Evolutionary conservation across 176 grass and related monocot genomes (phyloP).

Genomic region (Oryza australiensis): DNA sequence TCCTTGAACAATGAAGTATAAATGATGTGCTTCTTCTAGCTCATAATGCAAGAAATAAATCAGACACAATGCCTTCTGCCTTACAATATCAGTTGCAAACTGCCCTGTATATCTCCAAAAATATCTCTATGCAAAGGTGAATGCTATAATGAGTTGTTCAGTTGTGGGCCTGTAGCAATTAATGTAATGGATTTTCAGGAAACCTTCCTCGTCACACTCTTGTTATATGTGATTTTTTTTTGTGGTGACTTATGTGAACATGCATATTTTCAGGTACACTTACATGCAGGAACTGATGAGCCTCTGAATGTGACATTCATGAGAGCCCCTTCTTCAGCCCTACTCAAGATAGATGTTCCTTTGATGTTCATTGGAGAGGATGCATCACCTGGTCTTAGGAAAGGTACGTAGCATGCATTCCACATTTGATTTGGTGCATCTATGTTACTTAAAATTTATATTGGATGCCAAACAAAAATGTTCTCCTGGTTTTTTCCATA

Average conservation of each 20-base stretch:
- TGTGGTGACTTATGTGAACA: not conserved
- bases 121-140: not conserved
- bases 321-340: slow-evolving; percentile 81
- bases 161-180: not conserved
- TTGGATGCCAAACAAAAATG: not conserved
- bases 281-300: slow-evolving; percentile 78
- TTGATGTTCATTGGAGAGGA: slow-evolving; percentile 85
- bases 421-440: not conserved
- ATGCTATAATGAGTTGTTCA: not conserved
- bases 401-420: slow-evolving; percentile 50
- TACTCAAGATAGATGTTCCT: slow-evolving; percentile 97
- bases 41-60: too few relatives aligned
- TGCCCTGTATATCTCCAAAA: not conserved
- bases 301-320: slow-evolving; percentile 91
- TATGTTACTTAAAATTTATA: not conserved
- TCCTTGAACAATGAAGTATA: not conserved
- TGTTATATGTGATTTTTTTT: not conserved
- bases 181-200: not conserved
- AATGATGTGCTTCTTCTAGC: not conserved
- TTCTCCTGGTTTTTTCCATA: not conserved
- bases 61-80: not conserved
- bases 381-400: slow-evolving; percentile 89
- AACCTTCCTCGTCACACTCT: not conserved
- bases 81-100: not conserved
- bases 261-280: slow-evolving; percentile 61